Evolutionary conservation across 139 green algal genomes (phyloP), one percentile per base, ranked within the genome.

Genomic region (Desmodesmus armatus): DNA sequence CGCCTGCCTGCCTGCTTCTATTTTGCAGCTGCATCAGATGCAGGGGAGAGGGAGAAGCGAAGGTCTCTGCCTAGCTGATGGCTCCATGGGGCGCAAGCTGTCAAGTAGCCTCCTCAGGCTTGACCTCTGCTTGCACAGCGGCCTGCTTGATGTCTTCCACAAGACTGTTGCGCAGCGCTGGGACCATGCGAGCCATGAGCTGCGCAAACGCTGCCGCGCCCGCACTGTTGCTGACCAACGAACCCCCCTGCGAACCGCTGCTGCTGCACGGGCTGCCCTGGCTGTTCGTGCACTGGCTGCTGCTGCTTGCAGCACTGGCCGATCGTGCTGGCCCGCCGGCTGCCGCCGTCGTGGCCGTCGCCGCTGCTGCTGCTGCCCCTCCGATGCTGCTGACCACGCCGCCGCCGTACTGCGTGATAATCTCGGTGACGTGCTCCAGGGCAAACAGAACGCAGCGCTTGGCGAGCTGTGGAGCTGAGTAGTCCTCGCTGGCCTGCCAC

Each of bases 401-500:
- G 19, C 29, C 17, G 11, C 63, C 29, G 11, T 53, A 33, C 27
- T 39, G 53, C 23, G 70, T 76, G 43, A 90, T 66, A 66, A 97
- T 82, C 17, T 94, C 93, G 71, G 90, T 82, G 85, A 96, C 94
- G 85, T 96, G 89, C 82, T 98, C 91, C 78, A 99, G 90, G 31
- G 91, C 92, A 89, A 95, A 99, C 33, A 99, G 85, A n/a, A 95
- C 91, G 84, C 96, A 99, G 51, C 78, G 88, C 78, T 92, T 91
- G 70, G 84, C 92, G 51, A 99, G 92, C 86, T 96, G 90, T 17
- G 91, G 91, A 35, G 96, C 96, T 35, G 92, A 90, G 87, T 93
- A 99, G 60, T 90, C 89, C 90, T 99, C 96, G 6, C 94, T 92
- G 44, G 97, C 90, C 51, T 96, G 92, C 80, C 95, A 98, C 1